Evolutionary conservation across 78 protist genomes (phyloP), one percentile per base, ranked within the genome.

Genomic region (Pigoraptor vietnamica): DNA sequence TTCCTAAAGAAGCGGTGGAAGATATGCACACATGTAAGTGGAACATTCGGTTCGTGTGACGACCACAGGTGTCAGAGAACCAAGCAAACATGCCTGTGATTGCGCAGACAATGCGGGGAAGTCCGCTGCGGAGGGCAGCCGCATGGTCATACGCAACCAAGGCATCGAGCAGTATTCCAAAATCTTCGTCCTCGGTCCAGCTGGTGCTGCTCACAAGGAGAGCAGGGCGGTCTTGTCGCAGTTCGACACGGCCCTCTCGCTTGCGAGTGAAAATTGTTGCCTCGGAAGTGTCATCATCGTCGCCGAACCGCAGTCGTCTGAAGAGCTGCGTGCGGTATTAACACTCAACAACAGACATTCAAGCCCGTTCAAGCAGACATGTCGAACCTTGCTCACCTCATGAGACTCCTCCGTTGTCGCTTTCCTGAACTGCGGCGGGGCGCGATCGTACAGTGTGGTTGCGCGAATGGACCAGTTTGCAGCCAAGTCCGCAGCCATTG

Each of bases 101-200:
- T 23, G 23, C 21, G 55, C 89, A 86, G 1, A 86, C 34, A 1
- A 86, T 39, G 55, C 23, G 40, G 2, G 89, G 88, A 24, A 83
- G 89, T 14, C 24, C 25, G 19, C 1, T 25, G 0, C 14, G 10
- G n/a, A 6, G 86, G 33, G 21, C 36, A 6, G 89, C 89, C 32
- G 14, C 56, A 19, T 86, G 2, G 2, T 86, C 89, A 23, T 86
- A 86, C 19, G 34, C 67, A 1, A 24, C 67, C 24, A 97, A 82
- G 1, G 98, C 97, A 0, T 83, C 90, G 29, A 96, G 55, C 37
- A 97, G 92, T 35, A 95, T 89, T 25, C 90, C 55, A 87, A 96
- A 97, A 83, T 97, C 98, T 90, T 98, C 99, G 92, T 98, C 99
- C 1, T 92, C 88, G 6, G 97, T 95, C 98, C 98, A 97, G 67